Percentiles rank a stretch among this genome's conserved stretches.
These are phyloP conservation scores for Pouteria glomerata DNA, from an alignment of 148 eudicot genomes.

Conservation along the genomic window DNA sequence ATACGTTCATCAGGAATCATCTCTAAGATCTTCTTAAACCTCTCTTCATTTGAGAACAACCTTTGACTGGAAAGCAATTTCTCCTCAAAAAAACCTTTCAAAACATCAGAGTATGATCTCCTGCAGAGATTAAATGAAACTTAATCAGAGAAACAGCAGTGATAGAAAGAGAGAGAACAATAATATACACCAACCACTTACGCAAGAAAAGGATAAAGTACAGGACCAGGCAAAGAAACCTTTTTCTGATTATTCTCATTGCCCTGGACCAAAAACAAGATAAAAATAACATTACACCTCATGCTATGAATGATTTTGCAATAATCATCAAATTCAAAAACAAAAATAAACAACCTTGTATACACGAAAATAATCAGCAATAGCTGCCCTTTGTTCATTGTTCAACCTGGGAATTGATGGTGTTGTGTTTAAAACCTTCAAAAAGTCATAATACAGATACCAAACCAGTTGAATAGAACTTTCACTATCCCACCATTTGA, in stretches of 20 bases:
- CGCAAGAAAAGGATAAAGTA: slow-evolving; percentile 77
- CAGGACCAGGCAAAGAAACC: slow-evolving; percentile 49
- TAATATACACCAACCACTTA: slow-evolving; percentile 31
- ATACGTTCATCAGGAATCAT: slow-evolving; percentile 92
- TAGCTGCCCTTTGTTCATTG: slow-evolving; percentile 80
- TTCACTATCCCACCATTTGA: too few relatives aligned
- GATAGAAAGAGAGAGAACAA: not conserved
- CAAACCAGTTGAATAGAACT: not conserved
- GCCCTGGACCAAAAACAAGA: slow-evolving; percentile 39
- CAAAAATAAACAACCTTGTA: slow-evolving; percentile 59
- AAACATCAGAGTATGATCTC: slow-evolving; percentile 75
- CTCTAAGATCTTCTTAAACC: slow-evolving; percentile 78
- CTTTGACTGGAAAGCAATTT: slow-evolving; percentile 54
- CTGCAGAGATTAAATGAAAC: slow-evolving; percentile 35
- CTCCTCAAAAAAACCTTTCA: slow-evolving; percentile 56
- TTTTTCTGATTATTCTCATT: slow-evolving; percentile 62
- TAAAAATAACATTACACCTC: not conserved
- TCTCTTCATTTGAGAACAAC: slow-evolving; percentile 58
- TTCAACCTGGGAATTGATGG: slow-evolving; percentile 50
- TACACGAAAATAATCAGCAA: slow-evolving; percentile 74
- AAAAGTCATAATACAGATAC: not conserved
- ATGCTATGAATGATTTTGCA: not conserved
- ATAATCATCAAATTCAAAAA: not conserved
- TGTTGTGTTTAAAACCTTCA: slow-evolving; percentile 1
- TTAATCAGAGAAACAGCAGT: not conserved